Evolutionary conservation across 179 eudicot species (phyloP), one percentile per base, ranked within the genome.

Genomic region (Vitellaria paradoxa): DNA sequence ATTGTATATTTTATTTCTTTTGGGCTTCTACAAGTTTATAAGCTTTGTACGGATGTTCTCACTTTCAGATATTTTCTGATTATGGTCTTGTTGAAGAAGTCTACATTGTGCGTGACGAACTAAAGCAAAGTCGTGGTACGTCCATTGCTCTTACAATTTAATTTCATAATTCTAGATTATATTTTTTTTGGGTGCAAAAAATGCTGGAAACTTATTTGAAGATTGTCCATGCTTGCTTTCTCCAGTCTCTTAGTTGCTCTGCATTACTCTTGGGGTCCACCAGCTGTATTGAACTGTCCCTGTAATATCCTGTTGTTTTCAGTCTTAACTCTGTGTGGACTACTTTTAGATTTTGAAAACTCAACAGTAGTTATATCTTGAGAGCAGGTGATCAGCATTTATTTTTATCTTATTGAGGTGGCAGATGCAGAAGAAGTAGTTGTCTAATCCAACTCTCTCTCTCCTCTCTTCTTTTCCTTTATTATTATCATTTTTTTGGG

Each of bases 81-180:
- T 95, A 81, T 82, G 99, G 99, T 72, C 83, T 80, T 61, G 81
- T 91, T 74, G 94, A 91, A 80, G 91, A 87, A 71, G 86, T 95
- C 74, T 91, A 84, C 87, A 81, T 95, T 75, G 87, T 91, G 80
- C 88, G 89, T 60, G 97, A 93, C 83, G 97, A 95, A 71, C 78
- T 82, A 68, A 88, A 80, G 82, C 93, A 90, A 80, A 86, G 87
- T 82, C 90, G 97, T 79, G 99, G 99, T 95, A 63, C 76, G 85
- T 56, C 64, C 74, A 55, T 76, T 46, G 3, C 56, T 65, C 59
- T 7, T 78, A 6, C 23, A 9, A 11, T 63, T 40, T 6, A 14
- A 9, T 26, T 72, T 40, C 23, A n/a, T 50, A 17, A 17, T 10
- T 15, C 68, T 45, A n/a, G n/a, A n/a, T n/a, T n/a, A n/a, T n/a